Base-by-base conservation (phyloP, 805 yeast genomes). In the Ogataea nitratoaversa region DNA sequence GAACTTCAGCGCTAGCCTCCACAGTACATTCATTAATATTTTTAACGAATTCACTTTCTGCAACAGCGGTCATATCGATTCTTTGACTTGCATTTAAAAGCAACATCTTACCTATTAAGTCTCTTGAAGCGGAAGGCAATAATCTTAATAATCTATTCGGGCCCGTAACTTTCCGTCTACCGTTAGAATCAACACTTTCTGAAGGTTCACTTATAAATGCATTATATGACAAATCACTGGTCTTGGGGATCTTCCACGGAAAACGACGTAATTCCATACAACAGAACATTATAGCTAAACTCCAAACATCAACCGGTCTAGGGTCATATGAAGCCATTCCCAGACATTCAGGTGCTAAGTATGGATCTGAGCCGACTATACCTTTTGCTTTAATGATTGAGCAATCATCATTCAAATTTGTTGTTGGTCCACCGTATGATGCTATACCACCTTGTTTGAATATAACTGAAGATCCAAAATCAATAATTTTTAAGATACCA, bases 201-300 rank as follows among this genome's bases (percentile, higher is more conserved):
- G 48, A 40, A 2, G 56, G 44, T 20, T 43, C 48, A 22, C 53
- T 43, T n/a, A 72, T 64, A 56, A 83, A 91, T 45, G 86, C 71
- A 42, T 78, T 73, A 67, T 74, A 91, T 4, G 93, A 80, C 39
- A 79, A 79, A 59, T 90, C 96, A 6, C 78, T 67, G 19, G 67
- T 63, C 49, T 82, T 80, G n/a, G 97, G 96, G 2, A 90, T 76
- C 59, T 88, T 88, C 99, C 99, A 91, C 1, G 99, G 98, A 64
- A 91, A 91, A 44, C 95, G 66, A 50, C 84, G 77, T 49, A 90
- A 66, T 2, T 83, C 71, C 90, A 89, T 85, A 65, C 98, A 90
- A 60, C 95, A 88, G 58, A 75, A 91, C 38, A 93, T 87, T 22
- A 91, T 86, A 0, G 95, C 98, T 38, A 87, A 68, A 1, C 96